phyloP scores from a whole-genome alignment of 345 rosid species.

The Euclidium syriacum region DNA sequence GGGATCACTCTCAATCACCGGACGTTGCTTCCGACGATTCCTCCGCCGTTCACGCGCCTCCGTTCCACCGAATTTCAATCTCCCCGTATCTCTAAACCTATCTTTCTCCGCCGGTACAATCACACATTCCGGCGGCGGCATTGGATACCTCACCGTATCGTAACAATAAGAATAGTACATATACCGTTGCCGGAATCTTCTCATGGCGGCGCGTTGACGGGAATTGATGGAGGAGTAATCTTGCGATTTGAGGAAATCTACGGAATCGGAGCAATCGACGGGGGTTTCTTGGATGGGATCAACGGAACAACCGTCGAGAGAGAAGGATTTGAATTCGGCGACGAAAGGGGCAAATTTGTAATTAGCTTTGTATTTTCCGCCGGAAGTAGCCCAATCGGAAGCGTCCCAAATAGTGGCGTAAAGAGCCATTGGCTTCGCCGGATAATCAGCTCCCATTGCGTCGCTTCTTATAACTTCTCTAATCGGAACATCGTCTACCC shows the following conservation, averaged over 20 bases:
- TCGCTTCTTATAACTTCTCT: slow-evolving; percentile 59
- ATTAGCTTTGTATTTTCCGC: slow-evolving; percentile 68
- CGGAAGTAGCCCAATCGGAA: slow-evolving; percentile 86
- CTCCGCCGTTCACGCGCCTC: slow-evolving; percentile 24
- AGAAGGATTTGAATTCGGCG: slow-evolving; percentile 61
- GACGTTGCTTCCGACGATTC: slow-evolving; percentile 31
- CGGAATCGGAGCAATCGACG: slow-evolving; percentile 28
- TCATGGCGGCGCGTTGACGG: slow-evolving; percentile 47
- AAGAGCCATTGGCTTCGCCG: slow-evolving; percentile 81
- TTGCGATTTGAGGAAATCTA: slow-evolving; percentile 32
- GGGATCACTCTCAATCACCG: slow-evolving; percentile 30
- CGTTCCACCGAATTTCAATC: slow-evolving; percentile 72
- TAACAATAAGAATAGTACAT: slow-evolving; percentile 95
- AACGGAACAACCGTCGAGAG: slow-evolving; percentile 61
- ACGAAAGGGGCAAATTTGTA: slow-evolving; percentile 73
- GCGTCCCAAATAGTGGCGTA: slow-evolving; percentile 99
- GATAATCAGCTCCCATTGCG: slow-evolving; percentile 76
- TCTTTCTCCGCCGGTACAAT: slow-evolving; percentile 43
- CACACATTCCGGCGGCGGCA: slow-evolving; percentile 60
- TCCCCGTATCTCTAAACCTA: slow-evolving; percentile 58
- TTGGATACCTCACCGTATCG: slow-evolving; percentile 52
- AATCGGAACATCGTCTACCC: slow-evolving; percentile 79
- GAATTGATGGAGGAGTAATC: slow-evolving; percentile 43
- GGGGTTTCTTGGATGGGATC: slow-evolving; percentile 58
- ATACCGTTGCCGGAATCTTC: slow-evolving; percentile 54